phyloP scores from a whole-genome alignment of 441 rosid genomes.

The Daphne laureola region DNA sequence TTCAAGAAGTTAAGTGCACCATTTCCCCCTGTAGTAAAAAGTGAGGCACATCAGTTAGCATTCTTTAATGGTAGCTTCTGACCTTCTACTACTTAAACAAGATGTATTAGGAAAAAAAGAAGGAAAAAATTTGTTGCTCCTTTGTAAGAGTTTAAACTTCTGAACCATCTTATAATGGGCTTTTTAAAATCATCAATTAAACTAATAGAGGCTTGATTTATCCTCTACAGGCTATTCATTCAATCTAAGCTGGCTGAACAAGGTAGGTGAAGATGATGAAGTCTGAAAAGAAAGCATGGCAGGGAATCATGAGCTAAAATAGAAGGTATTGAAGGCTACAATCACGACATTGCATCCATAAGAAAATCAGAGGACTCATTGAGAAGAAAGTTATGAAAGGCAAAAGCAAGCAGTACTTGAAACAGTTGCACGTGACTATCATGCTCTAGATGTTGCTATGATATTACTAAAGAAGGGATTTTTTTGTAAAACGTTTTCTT shows the following conservation, averaged over 20 bases:
- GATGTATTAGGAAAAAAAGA: too few species aligned
- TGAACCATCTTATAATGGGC: not conserved
- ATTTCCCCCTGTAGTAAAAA: too few species aligned
- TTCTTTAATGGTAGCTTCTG: too few species aligned
- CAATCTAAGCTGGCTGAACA: slow-evolving; percentile 48
- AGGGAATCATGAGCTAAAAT: slow-evolving; percentile 3
- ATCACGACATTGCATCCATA: slow-evolving; percentile 2
- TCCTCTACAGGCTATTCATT: slow-evolving; percentile 60
- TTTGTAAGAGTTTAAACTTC: too few species aligned
- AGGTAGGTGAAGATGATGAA: slow-evolving; percentile 33
- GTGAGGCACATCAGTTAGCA: too few species aligned
- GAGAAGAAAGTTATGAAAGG: slow-evolving; percentile 31
- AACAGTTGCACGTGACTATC: slow-evolving; percentile 13
- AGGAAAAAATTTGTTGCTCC: too few species aligned
- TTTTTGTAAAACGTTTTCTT: slow-evolving; percentile 15
- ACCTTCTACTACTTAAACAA: too few species aligned
- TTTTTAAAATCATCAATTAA: not conserved
- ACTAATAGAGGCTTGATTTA: slow-evolving; percentile 11
- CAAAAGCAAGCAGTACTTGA: slow-evolving; percentile 18
- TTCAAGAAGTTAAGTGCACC: too few species aligned
- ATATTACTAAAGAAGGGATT: slow-evolving; percentile 17
- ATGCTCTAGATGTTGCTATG: slow-evolving; percentile 18
- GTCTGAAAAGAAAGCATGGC: slow-evolving; percentile 14
- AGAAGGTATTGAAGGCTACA: slow-evolving; percentile 2
- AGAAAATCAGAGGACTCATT: slow-evolving; percentile 7